phyloP scores from a whole-genome alignment of 805 yeast genomes.

The Barnettozyma siamensis region DNA sequence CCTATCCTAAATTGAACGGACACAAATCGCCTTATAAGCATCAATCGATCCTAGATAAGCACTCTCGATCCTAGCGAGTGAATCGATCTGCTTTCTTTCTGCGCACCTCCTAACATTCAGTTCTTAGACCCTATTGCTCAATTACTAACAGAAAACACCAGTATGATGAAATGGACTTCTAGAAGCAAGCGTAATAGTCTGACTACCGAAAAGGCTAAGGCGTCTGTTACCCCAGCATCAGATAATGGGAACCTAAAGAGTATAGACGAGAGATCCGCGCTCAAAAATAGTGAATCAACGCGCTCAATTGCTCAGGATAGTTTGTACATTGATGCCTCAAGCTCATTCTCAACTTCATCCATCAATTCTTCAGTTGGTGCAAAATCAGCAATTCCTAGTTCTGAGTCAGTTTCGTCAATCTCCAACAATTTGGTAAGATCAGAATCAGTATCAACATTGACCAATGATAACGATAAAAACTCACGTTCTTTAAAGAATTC shows the following conservation, averaged over 20 bases:
- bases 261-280: constrained; percentile 1
- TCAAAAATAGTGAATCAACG: neutral
- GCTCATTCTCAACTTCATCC: constrained; percentile 2
- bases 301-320: constrained; percentile 1
- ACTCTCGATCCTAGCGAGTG: too few relatives aligned
- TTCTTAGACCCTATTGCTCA: too few relatives aligned
- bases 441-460: constrained; percentile 6
- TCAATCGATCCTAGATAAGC: too few relatives aligned
- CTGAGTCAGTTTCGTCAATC: constrained; percentile 5
- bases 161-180: constrained; percentile 28
- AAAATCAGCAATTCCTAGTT: constrained; percentile 1
- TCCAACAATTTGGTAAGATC: constrained; percentile 2
- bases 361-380: neutral
- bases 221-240: neutral
- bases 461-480: constrained; percentile 2
- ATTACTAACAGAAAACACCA: constrained; percentile 1
- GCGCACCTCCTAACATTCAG: too few relatives aligned
- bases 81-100: too few relatives aligned
- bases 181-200: constrained; percentile 23
- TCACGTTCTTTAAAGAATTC: neutral
- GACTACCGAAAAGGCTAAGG: constrained; percentile 13
- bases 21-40: too few relatives aligned
- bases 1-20: too few relatives aligned
- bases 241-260: neutral
- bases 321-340: neutral